Conservation (phyloP, 2,329 filamentous ascomycete genomes). For the Monilinia fructigena region DNA sequence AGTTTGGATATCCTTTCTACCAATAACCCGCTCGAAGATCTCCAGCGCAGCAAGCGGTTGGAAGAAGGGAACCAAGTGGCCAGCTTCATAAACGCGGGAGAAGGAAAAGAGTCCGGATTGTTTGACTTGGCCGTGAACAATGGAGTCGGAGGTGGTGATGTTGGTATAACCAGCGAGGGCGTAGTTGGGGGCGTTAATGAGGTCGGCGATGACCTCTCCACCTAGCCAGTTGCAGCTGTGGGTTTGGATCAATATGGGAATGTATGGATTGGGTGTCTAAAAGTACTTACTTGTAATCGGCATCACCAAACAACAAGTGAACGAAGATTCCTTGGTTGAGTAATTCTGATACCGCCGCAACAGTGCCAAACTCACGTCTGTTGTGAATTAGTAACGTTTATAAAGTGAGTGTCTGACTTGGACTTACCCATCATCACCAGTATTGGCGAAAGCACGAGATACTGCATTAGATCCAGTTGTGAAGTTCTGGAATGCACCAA, state of each 20-base stretch:
- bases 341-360: slow-evolving; percentile 54
- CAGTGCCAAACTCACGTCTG: slow-evolving; percentile 47
- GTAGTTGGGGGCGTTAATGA: slow-evolving; percentile 53
- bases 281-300: slow-evolving; percentile 48
- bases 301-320: slow-evolving; percentile 61
- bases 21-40: slow-evolving; percentile 52
- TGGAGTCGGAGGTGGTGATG: slow-evolving; percentile 62
- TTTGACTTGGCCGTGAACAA: slow-evolving; percentile 68
- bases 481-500: slow-evolving; percentile 61
- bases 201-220: slow-evolving; percentile 65
- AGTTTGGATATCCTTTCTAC: slow-evolving; percentile 49
- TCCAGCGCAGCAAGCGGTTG: slow-evolving; percentile 52
- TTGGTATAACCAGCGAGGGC: slow-evolving; percentile 64
- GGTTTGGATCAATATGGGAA: slow-evolving; percentile 55
- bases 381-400: not conserved
- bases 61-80: slow-evolving; percentile 57
- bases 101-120: slow-evolving; percentile 72
- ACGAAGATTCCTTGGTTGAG: slow-evolving; percentile 64
- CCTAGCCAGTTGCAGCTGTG: slow-evolving; percentile 66
- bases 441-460: slow-evolving; percentile 45
- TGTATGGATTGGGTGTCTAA: slow-evolving; percentile 42
- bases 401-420: not conserved
- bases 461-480: slow-evolving; percentile 48
- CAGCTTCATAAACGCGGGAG: slow-evolving; percentile 62
- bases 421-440: slow-evolving; percentile 46